phyloP scores from a whole-genome alignment of 2,329 filamentous ascomycete genomes.

The Cordyceps pruinosa region DNA sequence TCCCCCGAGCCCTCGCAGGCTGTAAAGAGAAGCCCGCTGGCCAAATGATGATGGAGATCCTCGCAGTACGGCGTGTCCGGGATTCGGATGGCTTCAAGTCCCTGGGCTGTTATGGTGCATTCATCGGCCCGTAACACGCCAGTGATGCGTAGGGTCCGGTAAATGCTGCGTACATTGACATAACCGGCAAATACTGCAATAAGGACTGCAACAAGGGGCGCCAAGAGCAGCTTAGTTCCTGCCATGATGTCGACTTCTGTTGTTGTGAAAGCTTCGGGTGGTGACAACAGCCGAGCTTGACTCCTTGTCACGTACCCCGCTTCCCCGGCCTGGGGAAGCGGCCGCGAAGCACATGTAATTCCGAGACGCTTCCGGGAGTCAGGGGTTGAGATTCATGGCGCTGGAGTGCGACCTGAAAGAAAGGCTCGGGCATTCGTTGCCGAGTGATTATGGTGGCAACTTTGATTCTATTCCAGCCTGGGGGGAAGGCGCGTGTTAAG shows the following conservation, averaged over 20 bases:
- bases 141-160: neutral
- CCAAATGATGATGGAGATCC: conserved; percentile 49
- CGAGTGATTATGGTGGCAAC: too few species aligned
- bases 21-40: conserved; percentile 44
- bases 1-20: conserved; percentile 44
- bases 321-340: too few species aligned
- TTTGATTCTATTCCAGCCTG: too few species aligned
- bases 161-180: neutral
- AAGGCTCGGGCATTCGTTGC: too few species aligned
- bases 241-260: neutral
- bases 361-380: too few species aligned
- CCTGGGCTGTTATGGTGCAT: neutral
- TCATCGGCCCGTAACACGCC: conserved; percentile 1
- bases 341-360: too few species aligned
- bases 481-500: too few species aligned
- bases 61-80: conserved; percentile 51
- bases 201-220: neutral
- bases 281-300: too few species aligned
- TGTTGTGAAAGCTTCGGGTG: neutral
- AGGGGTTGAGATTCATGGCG: too few species aligned
- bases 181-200: neutral
- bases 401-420: too few species aligned
- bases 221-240: neutral
- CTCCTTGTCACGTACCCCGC: too few species aligned
- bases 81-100: conserved; percentile 34